phyloP scores from a whole-genome alignment of 2,329 filamentous ascomycete genomes.

The Penicillium rolfsii region DNA sequence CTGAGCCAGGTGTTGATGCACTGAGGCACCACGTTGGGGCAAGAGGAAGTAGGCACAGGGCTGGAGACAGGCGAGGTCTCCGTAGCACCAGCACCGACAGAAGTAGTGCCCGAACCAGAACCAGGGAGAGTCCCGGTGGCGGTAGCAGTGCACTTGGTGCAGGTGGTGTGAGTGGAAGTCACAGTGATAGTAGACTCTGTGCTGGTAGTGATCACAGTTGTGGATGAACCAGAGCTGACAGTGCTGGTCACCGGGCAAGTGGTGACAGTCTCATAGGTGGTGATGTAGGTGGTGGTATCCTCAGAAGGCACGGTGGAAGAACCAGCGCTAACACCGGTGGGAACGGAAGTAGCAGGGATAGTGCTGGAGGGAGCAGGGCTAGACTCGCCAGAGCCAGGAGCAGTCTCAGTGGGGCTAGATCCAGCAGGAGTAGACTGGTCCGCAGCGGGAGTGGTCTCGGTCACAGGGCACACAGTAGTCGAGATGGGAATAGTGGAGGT shows the following conservation, averaged over 20 bases:
- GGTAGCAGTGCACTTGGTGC: slow-evolving; percentile 23
- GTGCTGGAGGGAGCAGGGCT: slow-evolving; percentile 3
- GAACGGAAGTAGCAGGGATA: slow-evolving; percentile 14
- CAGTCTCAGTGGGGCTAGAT: slow-evolving; percentile 1
- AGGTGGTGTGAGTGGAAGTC: slow-evolving; percentile 29
- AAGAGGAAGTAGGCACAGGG: slow-evolving; percentile 39
- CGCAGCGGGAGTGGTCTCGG: slow-evolving; percentile 31
- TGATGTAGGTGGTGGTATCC: slow-evolving; percentile 18
- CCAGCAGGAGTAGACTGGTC: slow-evolving; percentile 9
- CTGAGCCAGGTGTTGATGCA: slow-evolving; percentile 92
- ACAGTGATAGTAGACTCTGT: slow-evolving; percentile 24
- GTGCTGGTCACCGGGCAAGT: slow-evolving; percentile 24
- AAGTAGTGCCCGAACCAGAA: slow-evolving; percentile 15
- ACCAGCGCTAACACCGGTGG: slow-evolving; percentile 14
- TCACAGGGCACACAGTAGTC: slow-evolving; percentile 62
- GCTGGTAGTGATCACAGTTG: slow-evolving; percentile 21
- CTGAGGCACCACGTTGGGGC: slow-evolving; percentile 75
- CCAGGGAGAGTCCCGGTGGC: slow-evolving; percentile 6
- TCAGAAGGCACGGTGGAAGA: slow-evolving; percentile 18
- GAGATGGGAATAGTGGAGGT: slow-evolving; percentile 61
- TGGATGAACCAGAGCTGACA: slow-evolving; percentile 21
- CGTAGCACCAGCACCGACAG: slow-evolving; percentile 20
- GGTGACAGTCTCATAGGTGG: slow-evolving; percentile 22
- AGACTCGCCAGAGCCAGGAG: slow-evolving; percentile 2
- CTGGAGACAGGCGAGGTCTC: slow-evolving; percentile 33